Base-by-base conservation (phyloP, 768 basidiomycete species). In the Podaxis sp. region DNA sequence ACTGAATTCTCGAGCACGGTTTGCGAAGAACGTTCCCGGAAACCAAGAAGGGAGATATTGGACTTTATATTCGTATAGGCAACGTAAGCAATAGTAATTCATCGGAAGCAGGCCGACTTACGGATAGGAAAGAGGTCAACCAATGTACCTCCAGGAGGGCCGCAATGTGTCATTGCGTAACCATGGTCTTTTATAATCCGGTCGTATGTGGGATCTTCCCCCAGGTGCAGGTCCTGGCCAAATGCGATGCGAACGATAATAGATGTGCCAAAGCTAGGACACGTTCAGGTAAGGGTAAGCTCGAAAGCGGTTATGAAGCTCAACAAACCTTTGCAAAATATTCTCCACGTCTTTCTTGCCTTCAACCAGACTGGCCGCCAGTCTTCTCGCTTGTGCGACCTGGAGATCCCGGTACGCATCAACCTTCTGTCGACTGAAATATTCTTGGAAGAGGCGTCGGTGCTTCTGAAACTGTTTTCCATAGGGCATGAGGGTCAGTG, bases 1-100 rank as follows among this genome's bases (percentile, higher is more conserved):
- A 8, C 17, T 50, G 29, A 59, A 63, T 8, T 63, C 47, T 29
- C 65, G 59, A 4, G 69, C 69, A 50, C 60, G 55, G 3, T 47
- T 43, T 3, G 68, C 66, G 17, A 64, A 70, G 52, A 66, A 62
- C 22, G 69, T 64, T 3, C 69, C 69, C 17, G 69, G 69, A 36
- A 70, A 67, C 69, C 69, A 70, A n/a, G 68, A 69, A n/a, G 69
- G 69, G 25, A 70, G 63, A 25, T 68, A 61, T 37, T 63, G 61
- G 19, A 70, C 69, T 69, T 17, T 4, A 3, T 2, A 54, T 9
- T 13, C 7, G 29, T 9, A 33, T 57, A 25, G 9, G 22, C n/a
- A 4, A 2, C 29, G 13, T 43, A 3, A 29, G 13, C 15, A 19
- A 22, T 11, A 17, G 24, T 36, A 1, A 2, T 12, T 24, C 9